phyloP scores from a whole-genome alignment of 176 grass and related monocot species.

The Otatea glauca region DNA sequence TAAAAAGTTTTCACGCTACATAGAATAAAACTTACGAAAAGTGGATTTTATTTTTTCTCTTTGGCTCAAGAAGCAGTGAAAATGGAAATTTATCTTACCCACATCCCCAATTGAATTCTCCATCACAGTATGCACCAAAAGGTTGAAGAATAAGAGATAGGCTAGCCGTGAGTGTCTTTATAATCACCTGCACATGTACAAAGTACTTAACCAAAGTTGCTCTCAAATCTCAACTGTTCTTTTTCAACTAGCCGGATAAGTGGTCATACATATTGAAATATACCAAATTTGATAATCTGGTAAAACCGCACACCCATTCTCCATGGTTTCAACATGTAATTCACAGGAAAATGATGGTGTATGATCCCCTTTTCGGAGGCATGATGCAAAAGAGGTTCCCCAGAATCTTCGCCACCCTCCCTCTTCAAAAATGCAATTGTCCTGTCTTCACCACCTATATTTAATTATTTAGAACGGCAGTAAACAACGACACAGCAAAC shows the following conservation, averaged over 20 bases:
- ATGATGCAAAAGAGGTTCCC: slow-evolving; percentile 59
- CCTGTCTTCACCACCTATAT: slow-evolving; percentile 79
- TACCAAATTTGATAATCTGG: slow-evolving; percentile 86
- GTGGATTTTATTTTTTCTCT: not conserved
- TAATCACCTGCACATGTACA: slow-evolving; percentile 74
- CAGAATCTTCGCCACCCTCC: slow-evolving; percentile 59
- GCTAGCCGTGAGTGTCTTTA: slow-evolving; percentile 91
- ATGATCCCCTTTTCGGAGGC: slow-evolving; percentile 65
- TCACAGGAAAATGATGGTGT: slow-evolving; percentile 88
- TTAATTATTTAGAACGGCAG: slow-evolving; percentile 31
- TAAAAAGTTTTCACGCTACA: not conserved
- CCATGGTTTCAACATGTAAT: slow-evolving; percentile 81
- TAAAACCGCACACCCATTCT: slow-evolving; percentile 77
- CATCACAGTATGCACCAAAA: slow-evolving; percentile 95
- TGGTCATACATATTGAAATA: slow-evolving; percentile 85
- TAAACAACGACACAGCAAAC: slow-evolving; percentile 16
- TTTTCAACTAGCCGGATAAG: slow-evolving; percentile 25
- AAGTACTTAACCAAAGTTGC: slow-evolving; percentile 22
- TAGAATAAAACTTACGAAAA: slow-evolving; percentile 7
- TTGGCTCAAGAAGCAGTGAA: not conserved
- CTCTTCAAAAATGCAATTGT: slow-evolving; percentile 86
- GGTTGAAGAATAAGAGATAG: slow-evolving; percentile 92
- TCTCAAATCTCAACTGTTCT: not conserved
- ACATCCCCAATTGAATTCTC: slow-evolving; percentile 84
- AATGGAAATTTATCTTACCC: slow-evolving; percentile 64